A percentile compares a stretch with the other conserved stretches of the same genome.
phyloP scores from a whole-genome alignment of 73 alveolate genomes.

The Effrenium voratum region DNA sequence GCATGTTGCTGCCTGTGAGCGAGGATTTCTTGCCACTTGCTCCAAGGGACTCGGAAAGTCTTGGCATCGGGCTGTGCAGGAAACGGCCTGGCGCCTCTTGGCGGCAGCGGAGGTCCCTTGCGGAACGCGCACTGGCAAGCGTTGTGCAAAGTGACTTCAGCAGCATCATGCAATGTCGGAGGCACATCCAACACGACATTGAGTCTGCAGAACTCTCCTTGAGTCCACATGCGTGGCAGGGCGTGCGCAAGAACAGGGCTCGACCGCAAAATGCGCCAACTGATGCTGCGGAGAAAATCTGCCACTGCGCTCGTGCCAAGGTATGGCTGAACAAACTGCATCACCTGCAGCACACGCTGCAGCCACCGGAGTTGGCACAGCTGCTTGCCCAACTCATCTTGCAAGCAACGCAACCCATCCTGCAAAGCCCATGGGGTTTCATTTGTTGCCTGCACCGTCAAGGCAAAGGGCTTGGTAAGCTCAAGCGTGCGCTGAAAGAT shows the following conservation, averaged over 20 bases:
- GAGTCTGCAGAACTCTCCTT: not conserved
- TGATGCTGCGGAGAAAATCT: not conserved
- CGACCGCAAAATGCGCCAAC: not conserved
- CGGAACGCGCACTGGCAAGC: slow-evolving; percentile 27
- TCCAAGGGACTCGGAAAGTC: not conserved
- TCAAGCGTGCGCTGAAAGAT: not conserved
- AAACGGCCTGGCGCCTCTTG: not conserved
- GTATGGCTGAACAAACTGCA: not conserved
- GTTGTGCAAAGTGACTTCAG: not conserved
- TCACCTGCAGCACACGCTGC: not conserved
- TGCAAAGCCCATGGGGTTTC: not conserved
- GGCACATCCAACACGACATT: not conserved
- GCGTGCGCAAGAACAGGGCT: not conserved
- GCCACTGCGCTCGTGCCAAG: not conserved
- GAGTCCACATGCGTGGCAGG: not conserved
- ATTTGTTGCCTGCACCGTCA: not conserved
- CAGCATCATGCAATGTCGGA: not conserved
- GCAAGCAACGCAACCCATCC: not conserved
- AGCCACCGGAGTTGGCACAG: not conserved
- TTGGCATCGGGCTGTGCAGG: not conserved
- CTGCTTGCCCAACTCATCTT: not conserved
- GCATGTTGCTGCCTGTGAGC: not conserved
- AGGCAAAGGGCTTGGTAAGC: not conserved
- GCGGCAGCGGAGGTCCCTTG: not conserved
- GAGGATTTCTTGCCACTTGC: not conserved